Base-by-base conservation (phyloP, 2,329 filamentous ascomycete genomes). In the Tolypocladium inflatum region DNA sequence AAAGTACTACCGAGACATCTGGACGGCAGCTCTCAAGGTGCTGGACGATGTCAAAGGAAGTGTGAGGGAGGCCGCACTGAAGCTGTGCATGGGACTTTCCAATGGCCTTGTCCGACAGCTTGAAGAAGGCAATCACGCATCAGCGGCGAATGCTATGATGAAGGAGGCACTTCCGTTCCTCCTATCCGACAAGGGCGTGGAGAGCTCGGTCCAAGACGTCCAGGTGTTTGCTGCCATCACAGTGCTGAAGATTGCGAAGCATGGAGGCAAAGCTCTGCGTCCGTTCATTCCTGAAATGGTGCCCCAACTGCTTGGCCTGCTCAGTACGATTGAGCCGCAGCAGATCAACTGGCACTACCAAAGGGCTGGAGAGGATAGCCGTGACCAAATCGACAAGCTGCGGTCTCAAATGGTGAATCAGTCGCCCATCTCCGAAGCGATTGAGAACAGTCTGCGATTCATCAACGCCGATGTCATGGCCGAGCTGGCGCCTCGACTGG, bases 41-140 rank as follows among this genome's bases (percentile, higher is more conserved):
- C 78, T 97, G 7, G 94, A 99, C 70, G 94, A 99, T 70, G 95
- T 97, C 71, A 99, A 99, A 70, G 88, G 88, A 9, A 91, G 88
- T 1, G 94, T 99, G 5, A 83, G 94, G 55, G 80, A 82, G 41
- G 89, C 91, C 1, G 94, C 94, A 1, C 80, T 91, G 52, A 86
- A 86, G 60, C 80, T 99, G 5, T 96, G 92, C 66, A 87, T 92
- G 70, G 85, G 86, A 0, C 79, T 99, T 41, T 95, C 91, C 1
- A 91, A 90, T 56, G 89, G 90, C 19, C 81, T 97, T 17, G 90
- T 95, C 4, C 86, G 91, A 35, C 89, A 91, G 60, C 81, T 97
- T 2, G 91, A 96, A 70, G 86, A 90, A 51, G 89, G 89, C 42
- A 86, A 87, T 57, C 80, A 83, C 35, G 80, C 85, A 0, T 85